These are phyloP conservation scores for Graphilbum ipis-grandicollis DNA, from an alignment of 2,329 filamentous ascomycete genomes.

Conservation along the genomic window DNA sequence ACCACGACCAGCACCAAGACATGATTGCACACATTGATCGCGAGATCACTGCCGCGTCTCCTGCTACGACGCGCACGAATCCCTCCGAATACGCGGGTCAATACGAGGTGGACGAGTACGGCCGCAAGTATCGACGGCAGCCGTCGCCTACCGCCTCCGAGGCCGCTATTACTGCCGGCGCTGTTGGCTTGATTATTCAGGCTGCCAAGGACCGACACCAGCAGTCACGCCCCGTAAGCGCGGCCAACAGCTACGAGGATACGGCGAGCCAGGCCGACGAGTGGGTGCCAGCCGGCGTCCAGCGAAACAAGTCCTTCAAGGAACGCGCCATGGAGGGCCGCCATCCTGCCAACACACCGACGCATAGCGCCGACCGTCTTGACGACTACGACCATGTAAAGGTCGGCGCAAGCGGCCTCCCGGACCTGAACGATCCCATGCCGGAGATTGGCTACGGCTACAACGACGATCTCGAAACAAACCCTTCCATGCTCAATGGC, in stretches of 20 bases:
- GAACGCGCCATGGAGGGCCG: constrained; percentile 40
- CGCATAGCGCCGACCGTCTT: constrained; percentile 41
- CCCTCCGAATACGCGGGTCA: constrained; percentile 27
- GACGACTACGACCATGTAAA: constrained; percentile 28
- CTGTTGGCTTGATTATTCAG: constrained; percentile 34
- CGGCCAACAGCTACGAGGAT: constrained; percentile 15
- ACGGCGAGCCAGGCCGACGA: constrained; percentile 8
- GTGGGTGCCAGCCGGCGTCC: constrained; percentile 32
- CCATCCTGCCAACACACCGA: constrained; percentile 34
- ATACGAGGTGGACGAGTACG: constrained; percentile 41
- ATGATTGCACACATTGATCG: constrained; percentile 18
- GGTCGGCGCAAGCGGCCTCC: constrained; percentile 53
- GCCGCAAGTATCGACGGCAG: constrained; percentile 30
- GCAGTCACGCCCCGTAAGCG: constrained; percentile 10
- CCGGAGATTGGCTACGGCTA: constrained; percentile 56
- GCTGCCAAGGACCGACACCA: constrained; percentile 28
- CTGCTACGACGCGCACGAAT: constrained; percentile 7
- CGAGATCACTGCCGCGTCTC: constrained; percentile 18
- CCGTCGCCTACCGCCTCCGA: constrained; percentile 39
- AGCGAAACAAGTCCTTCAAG: constrained; percentile 47
- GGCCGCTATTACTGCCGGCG: constrained; percentile 34
- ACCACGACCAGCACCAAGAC: constrained; percentile 1
- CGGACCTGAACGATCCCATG: constrained; percentile 51
- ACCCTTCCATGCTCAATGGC: constrained; percentile 69
- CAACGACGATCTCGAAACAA: constrained; percentile 49